These are phyloP conservation scores for Clarireedia paspali DNA, from an alignment of 2,329 filamentous ascomycete genomes.

Conservation along the genomic window DNA sequence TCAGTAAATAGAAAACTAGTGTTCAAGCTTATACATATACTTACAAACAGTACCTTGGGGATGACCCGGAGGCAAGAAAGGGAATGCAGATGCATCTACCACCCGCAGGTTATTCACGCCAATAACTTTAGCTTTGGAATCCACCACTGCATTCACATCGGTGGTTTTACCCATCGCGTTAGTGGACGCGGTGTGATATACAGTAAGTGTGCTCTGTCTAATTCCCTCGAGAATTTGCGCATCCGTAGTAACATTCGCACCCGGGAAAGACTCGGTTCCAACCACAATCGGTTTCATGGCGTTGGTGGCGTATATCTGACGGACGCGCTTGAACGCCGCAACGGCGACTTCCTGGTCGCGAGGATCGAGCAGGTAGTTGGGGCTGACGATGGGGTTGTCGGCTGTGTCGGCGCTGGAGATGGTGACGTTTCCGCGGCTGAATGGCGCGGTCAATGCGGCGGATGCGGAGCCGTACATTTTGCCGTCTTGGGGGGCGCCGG, in stretches of 20 bases:
- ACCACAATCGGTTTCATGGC: background rate
- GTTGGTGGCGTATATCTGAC: constrained; percentile 21
- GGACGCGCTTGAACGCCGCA: constrained; percentile 34
- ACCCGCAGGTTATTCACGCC: constrained; percentile 14
- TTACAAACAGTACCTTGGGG: constrained; percentile 17
- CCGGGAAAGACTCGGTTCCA: background rate
- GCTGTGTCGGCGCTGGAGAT: constrained; percentile 29
- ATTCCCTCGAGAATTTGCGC: constrained; percentile 11
- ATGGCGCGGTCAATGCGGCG: constrained; percentile 31
- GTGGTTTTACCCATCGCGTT: constrained; percentile 42
- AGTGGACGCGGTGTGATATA: constrained; percentile 48
- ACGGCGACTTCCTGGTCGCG: constrained; percentile 38
- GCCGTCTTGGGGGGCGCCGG: background rate
- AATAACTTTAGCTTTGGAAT: constrained; percentile 15
- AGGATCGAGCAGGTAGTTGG: constrained; percentile 37
- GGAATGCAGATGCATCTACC: constrained; percentile 19
- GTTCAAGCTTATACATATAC: background rate
- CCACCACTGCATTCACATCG: constrained; percentile 29
- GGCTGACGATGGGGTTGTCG: constrained; percentile 33
- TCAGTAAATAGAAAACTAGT: too few species aligned
- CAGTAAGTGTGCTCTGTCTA: constrained; percentile 21
- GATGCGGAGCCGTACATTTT: background rate
- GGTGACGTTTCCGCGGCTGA: constrained; percentile 30
- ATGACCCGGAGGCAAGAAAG: constrained; percentile 32
- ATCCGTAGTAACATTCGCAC: constrained; percentile 6